Conservation (phyloP, 225 moss, liverwort and hornwort genomes). For the Anthoceros angustus region DNA sequence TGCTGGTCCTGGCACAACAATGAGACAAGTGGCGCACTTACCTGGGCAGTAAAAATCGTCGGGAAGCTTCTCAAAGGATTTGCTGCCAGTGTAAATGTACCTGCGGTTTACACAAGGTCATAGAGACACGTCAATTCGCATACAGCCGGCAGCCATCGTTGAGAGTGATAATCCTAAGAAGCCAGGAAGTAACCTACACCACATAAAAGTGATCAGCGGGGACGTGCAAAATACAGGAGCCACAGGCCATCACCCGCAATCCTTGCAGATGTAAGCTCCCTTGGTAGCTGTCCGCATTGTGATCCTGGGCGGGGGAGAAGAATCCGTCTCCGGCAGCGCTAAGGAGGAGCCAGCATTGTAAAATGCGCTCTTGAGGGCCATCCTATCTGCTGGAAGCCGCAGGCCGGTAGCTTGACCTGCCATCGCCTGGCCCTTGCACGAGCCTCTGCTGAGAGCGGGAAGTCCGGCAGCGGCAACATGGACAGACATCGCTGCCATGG, state of each 20-base stretch:
- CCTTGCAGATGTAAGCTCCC: slow-evolving; percentile 77
- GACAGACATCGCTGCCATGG: background rate
- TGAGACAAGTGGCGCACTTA: background rate
- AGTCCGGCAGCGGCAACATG: background rate
- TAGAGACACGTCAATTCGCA: background rate
- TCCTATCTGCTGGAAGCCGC: slow-evolving; percentile 29
- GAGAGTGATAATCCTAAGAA: background rate
- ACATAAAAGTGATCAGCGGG: background rate
- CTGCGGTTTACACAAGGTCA: slow-evolving; percentile 16
- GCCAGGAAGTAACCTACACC: background rate
- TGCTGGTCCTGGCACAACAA: background rate
- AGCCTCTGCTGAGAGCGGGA: background rate
- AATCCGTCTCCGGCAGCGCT: slow-evolving; percentile 17
- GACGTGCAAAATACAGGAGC: background rate
- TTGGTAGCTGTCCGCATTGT: slow-evolving; percentile 76
- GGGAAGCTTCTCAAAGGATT: slow-evolving; percentile 56
- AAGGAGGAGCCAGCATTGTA: slow-evolving; percentile 44
- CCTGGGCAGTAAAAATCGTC: slow-evolving; percentile 73
- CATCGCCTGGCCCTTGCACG: background rate
- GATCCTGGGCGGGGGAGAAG: slow-evolving; percentile 33
- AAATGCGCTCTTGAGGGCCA: slow-evolving; percentile 68
- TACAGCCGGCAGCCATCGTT: background rate
- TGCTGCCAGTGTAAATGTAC: slow-evolving; percentile 75
- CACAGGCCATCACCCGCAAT: slow-evolving; percentile 51
- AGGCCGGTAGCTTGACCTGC: slow-evolving; percentile 16